Conservation (phyloP, 176 grass and related monocot species). For the Rhynchospora pubera region DNA sequence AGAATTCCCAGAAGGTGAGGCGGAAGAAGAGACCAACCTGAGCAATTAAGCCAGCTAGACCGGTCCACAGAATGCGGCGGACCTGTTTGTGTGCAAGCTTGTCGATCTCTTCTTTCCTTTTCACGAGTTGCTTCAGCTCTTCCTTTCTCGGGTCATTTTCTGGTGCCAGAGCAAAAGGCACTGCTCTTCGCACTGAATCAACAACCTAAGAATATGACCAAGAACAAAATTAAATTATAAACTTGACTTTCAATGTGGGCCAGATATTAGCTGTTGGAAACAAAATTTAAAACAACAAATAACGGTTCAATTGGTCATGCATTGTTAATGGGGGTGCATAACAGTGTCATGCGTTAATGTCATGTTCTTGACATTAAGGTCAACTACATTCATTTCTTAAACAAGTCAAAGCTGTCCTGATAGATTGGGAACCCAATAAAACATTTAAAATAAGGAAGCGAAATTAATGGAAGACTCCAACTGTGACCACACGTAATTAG, state of each 20-base stretch:
- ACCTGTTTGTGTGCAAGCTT: conserved; percentile 87
- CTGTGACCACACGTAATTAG: background rate
- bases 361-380: background rate
- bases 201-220: conserved; percentile 42
- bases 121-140: conserved; percentile 64
- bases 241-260: background rate
- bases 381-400: background rate
- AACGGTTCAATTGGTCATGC: background rate
- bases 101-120: conserved; percentile 72
- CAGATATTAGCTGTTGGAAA: background rate
- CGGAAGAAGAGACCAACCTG: conserved; percentile 86
- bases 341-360: background rate
- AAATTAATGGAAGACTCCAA: background rate
- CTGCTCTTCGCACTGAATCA: conserved; percentile 72
- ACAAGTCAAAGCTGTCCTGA: background rate
- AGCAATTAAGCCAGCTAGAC: conserved; percentile 58
- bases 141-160: conserved; percentile 76
- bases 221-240: background rate
- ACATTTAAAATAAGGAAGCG: background rate
- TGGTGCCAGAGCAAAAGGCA: conserved; percentile 56
- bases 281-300: background rate
- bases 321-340: background rate
- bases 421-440: background rate
- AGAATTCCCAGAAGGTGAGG: conserved; percentile 99
- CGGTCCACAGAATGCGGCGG: conserved; percentile 73